Percentiles rank a stretch among this genome's conserved stretches.
Evolutionary conservation across 2,329 filamentous ascomycete species (phyloP).

Genomic region (Tolypocladium ophioglossoides): DNA sequence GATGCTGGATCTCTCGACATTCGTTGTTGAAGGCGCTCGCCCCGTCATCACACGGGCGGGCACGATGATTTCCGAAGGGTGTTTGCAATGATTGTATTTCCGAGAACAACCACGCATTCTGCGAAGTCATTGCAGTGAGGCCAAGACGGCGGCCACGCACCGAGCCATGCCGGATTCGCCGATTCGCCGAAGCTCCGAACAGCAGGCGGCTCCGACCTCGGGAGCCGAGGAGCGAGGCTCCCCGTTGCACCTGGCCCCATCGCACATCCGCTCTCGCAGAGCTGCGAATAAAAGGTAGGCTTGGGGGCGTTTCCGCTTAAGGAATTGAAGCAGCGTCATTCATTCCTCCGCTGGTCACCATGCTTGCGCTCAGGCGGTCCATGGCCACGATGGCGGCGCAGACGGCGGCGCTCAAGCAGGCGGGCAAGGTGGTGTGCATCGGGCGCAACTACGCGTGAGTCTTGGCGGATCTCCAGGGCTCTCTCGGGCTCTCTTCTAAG

Average conservation of each 20-base stretch:
- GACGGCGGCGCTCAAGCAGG: slow-evolving; percentile 39
- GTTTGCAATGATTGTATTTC: too few relatives aligned
- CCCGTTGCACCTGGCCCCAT: neutral
- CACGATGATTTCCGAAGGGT: too few relatives aligned
- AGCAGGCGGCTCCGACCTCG: neutral
- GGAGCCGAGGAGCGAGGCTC: too few relatives aligned
- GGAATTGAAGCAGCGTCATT: neutral
- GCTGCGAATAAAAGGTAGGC: neutral
- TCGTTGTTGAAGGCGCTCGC: too few relatives aligned
- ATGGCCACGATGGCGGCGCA: slow-evolving; percentile 29
- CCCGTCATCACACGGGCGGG: too few relatives aligned
- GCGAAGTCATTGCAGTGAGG: too few relatives aligned
- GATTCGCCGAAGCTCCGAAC: neutral
- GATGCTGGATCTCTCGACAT: too few relatives aligned
- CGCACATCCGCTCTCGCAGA: neutral
- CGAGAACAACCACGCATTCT: too few relatives aligned
- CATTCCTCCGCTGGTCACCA: slow-evolving; percentile 4
- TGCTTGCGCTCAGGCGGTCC: slow-evolving; percentile 26
- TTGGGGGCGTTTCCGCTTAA: neutral
- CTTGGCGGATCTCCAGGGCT: too few relatives aligned
- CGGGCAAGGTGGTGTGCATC: slow-evolving; percentile 80
- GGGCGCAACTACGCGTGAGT: slow-evolving; percentile 90
- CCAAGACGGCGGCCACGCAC: too few relatives aligned
- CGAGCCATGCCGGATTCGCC: neutral
- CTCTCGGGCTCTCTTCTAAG: too few relatives aligned